Evolutionary conservation across 1,284 basidiomycete genomes (phyloP), one percentile per base, ranked within the genome.

Genomic region (Boletus mariae): DNA sequence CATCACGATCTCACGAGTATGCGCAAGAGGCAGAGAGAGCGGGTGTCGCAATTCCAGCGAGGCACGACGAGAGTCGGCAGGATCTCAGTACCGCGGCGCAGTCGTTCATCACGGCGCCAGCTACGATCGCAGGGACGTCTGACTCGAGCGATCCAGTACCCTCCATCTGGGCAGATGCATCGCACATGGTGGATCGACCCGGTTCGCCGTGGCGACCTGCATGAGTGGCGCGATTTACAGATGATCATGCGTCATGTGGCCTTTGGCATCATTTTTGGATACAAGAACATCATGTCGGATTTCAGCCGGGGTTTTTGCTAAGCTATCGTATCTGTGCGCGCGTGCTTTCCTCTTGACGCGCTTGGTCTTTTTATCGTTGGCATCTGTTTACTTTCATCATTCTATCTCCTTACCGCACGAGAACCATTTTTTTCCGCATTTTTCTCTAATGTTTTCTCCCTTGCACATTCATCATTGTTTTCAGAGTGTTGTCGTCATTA

Each of bases 41-140:
- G 5, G 68, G 59, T 0, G 26, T 63, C 1, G 32, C 57, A 4
- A 63, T 55, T 45, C 67, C 60, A 31, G 35, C 55, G 1, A 57
- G 59, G 40, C 56, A 29, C 10, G 54, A 55, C 1, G 71, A 66
- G 57, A 81, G 79, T 63, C 78, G 73, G 29, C 76, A 77, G 1
- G 84, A 84, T 62, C 74, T 87, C 61, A 87, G 85, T 64, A 84
- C 84, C 0, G 85, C 86, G 23, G 75, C 80, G 4, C 74, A 76
- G 56, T 87, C 85, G 51, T 85, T 86, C 60, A 75, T 87, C 28
- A 87, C 86, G 3, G 77, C 77, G 13, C 74, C 86, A 41, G 74
- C 79, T 42, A 84, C 82, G 8, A 66, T 84, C 17, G 75, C 75
- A 25, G 78, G 80, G 35, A 68, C 66, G 20, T 80, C 78, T 2